Evolutionary conservation across 2,329 filamentous ascomycete genomes (phyloP).

Genomic region (Aspergillus hiratsukae): DNA sequence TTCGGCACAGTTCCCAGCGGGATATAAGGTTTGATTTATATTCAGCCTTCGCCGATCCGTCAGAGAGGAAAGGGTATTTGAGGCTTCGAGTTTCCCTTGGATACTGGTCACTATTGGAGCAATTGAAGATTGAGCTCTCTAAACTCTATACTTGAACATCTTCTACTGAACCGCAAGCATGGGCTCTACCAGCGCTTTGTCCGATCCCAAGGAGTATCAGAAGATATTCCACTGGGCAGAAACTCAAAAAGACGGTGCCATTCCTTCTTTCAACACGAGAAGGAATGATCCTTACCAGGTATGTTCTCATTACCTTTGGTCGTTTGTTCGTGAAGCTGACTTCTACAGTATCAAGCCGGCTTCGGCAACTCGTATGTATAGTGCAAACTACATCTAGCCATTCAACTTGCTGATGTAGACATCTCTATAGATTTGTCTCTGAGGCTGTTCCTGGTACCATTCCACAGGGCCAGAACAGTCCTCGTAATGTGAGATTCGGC

Average conservation of each 20-base stretch:
- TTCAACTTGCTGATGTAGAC: constrained; percentile 24
- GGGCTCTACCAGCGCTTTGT: constrained; percentile 21
- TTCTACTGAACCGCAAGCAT: constrained; percentile 11
- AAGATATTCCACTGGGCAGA: constrained; percentile 56
- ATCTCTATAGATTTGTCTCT: constrained; percentile 27
- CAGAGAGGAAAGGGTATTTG: not conserved
- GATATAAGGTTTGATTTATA: not conserved
- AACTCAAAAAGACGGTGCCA: constrained; percentile 53
- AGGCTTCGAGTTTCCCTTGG: not conserved
- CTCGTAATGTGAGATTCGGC: constrained; percentile 34
- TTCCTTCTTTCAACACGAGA: constrained; percentile 52
- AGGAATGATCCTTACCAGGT: constrained; percentile 54
- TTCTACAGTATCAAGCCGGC: constrained; percentile 49
- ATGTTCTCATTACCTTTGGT: constrained; percentile 11
- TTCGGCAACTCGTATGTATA: constrained; percentile 48
- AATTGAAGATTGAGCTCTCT: not conserved
- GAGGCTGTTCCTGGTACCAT: constrained; percentile 38
- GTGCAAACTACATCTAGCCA: constrained; percentile 9
- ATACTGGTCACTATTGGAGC: not conserved
- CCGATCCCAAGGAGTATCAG: constrained; percentile 42
- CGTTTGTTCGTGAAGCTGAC: constrained; percentile 8
- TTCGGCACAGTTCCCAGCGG: no score
- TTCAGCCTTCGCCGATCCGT: not conserved
- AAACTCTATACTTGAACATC: not conserved
- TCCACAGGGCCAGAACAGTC: constrained; percentile 36